Percentiles rank a stretch among this genome's conserved stretches.
Evolutionary conservation across 192 early-diverging fungal species (phyloP).

Genomic region (Backusella australiensis): DNA sequence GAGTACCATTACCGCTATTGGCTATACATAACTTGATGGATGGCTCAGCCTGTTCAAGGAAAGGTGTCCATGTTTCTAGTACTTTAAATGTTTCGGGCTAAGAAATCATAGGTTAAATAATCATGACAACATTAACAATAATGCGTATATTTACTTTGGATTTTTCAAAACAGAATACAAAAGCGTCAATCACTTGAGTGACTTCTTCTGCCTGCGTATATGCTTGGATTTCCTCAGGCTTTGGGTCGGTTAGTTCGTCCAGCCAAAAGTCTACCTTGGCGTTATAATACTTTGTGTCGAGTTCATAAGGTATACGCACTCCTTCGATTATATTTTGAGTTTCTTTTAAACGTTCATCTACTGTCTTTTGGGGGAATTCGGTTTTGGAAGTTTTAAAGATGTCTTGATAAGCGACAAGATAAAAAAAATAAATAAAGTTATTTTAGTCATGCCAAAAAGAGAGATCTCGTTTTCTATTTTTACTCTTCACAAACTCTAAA

Average conservation of each 20-base stretch:
- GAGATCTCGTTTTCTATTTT: neutral
- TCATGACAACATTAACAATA: no score
- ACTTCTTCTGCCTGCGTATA: slow-evolving; percentile 38
- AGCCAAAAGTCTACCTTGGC: slow-evolving; percentile 65
- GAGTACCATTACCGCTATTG: neutral
- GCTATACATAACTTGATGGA: slow-evolving; percentile 55
- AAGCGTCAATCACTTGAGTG: slow-evolving; percentile 52
- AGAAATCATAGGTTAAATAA: neutral
- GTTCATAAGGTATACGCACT: slow-evolving; percentile 47
- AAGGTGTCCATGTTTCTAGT: slow-evolving; percentile 52
- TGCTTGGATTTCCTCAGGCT: slow-evolving; percentile 11
- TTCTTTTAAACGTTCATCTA: slow-evolving; percentile 13
- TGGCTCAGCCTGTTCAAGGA: slow-evolving; percentile 51
- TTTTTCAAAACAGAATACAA: slow-evolving; percentile 62
- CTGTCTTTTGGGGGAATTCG: slow-evolving; percentile 2
- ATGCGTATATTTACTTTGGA: slow-evolving; percentile 40
- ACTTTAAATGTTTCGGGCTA: slow-evolving; percentile 57
- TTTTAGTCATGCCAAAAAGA: neutral
- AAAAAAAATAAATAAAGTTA: neutral
- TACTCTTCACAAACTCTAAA: slow-evolving; percentile 53
- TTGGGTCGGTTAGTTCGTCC: slow-evolving; percentile 43
- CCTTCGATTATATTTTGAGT: slow-evolving; percentile 33
- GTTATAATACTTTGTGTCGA: slow-evolving; percentile 69
- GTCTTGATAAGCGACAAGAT: neutral
- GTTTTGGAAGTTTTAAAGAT: slow-evolving; percentile 9